phyloP scores from a whole-genome alignment of 2,329 filamentous ascomycete genomes.

The Trichoderma guizhouense region DNA sequence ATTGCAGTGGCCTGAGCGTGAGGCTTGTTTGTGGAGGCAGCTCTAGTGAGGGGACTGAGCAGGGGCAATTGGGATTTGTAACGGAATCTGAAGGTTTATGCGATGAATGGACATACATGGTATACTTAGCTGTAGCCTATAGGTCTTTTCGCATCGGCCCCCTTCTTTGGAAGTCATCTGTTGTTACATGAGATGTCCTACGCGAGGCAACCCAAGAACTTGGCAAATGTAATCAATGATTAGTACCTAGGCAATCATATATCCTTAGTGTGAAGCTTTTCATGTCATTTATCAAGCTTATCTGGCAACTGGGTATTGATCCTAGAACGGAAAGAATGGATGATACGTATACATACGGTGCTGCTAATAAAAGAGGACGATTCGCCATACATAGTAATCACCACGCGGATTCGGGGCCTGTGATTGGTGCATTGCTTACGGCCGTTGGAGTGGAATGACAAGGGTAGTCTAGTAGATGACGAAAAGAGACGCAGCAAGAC shows the following conservation, averaged over 20 bases:
- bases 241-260: neutral
- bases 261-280: neutral
- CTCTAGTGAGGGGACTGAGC: neutral
- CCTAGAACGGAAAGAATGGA: neutral
- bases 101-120: neutral
- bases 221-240: neutral
- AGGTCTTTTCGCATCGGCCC: neutral
- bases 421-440: neutral
- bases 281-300: neutral
- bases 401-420: neutral
- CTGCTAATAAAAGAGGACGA: neutral
- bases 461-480: neutral
- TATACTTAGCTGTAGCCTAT: neutral
- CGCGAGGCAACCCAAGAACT: neutral
- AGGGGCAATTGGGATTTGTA: neutral
- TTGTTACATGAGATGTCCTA: neutral
- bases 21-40: constrained; percentile 7
- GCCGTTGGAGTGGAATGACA: neutral
- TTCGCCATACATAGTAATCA: constrained; percentile 2
- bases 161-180: neutral
- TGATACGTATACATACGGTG: neutral
- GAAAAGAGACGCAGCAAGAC: neutral
- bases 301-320: neutral
- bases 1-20: constrained; percentile 14
- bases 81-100: neutral